Evolutionary conservation across 495 filamentous ascomycete species (phyloP).

Genomic region (Platismatia glauca): DNA sequence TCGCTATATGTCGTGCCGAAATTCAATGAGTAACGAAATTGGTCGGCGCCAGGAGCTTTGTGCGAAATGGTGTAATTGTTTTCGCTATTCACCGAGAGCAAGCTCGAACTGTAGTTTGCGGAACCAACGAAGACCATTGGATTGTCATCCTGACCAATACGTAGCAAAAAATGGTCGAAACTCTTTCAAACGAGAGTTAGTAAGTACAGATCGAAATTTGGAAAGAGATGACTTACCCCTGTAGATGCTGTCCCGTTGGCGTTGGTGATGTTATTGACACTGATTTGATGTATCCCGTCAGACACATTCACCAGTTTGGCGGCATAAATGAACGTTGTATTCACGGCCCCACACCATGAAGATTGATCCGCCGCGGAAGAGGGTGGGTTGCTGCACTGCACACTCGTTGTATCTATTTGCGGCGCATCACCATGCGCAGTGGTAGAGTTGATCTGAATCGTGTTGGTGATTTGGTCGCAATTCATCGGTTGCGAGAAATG

Average conservation of each 20-base stretch:
- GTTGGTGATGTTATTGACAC: slow-evolving; percentile 36
- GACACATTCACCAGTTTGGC: slow-evolving; percentile 38
- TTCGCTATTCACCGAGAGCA: slow-evolving; percentile 34
- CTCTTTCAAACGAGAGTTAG: slow-evolving; percentile 15
- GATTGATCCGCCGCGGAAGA: slow-evolving; percentile 24
- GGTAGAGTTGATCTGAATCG: slow-evolving; percentile 39
- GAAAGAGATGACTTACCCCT: slow-evolving; percentile 33
- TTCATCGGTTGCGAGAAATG: slow-evolving; percentile 50
- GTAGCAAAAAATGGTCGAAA: slow-evolving; percentile 37
- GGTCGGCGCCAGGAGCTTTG: slow-evolving; percentile 49
- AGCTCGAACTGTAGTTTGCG: slow-evolving; percentile 48
- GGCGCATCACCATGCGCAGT: slow-evolving; percentile 25
- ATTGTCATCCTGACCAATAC: slow-evolving; percentile 37
- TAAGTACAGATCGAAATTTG: slow-evolving; percentile 46
- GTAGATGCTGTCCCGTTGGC: slow-evolving; percentile 30
- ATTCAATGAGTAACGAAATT: slow-evolving; percentile 48
- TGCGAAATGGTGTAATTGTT: slow-evolving; percentile 41
- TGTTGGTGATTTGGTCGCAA: slow-evolving; percentile 39
- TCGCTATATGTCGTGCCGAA: slow-evolving; percentile 46
- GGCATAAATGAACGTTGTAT: slow-evolving; percentile 34
- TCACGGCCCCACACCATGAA: slow-evolving; percentile 31
- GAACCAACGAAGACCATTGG: slow-evolving; percentile 40
- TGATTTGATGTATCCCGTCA: slow-evolving; percentile 40
- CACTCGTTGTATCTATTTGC: slow-evolving; percentile 21
- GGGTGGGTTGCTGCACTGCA: slow-evolving; percentile 26